Evolutionary conservation across 2,329 filamentous ascomycete genomes (phyloP), one percentile per base, ranked within the genome.

Genomic region (Huntiella moniliformis): DNA sequence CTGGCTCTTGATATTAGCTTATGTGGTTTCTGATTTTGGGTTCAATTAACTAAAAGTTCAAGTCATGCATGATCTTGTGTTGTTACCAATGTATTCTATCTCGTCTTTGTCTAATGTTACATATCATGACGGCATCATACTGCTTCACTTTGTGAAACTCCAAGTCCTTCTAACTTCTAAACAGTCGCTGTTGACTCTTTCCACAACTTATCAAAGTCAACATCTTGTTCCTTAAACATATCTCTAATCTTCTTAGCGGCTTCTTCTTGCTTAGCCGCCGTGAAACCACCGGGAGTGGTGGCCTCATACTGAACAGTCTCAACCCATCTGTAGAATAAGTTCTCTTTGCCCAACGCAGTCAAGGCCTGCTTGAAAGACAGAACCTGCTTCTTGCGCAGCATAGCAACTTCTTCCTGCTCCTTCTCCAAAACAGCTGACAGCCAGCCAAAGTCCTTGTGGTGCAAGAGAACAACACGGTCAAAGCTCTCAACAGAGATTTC

Each of bases 241-340:
- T 75, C 71, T 55, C 79, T 74, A 42, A 87, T 82, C 61, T 86
- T 78, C 52, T 74, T 64, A 49, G 84, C 83, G 1, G 82, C 79
- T 38, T 67, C 71, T 47, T 73, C 67, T 61, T 93, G 85, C 55
- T 76, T 71, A 57, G 86, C 80, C 0, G 69, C 64, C 1, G 79
- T 82, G 56, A 93, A 92, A 0, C 82, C 83, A 13, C 79, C 83
- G 0, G 85, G 82, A 53, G 73, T 72, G 33, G 77, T 79, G 37
- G 82, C 79, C 62, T 94, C 86, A 56, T 77, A 92, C 62, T 95
- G 86, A 42, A 95, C 77, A 56, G 92, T 72, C 64, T 95, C 87
- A 42, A 94, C 82, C 85, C 86, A 94, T 46, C 80, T 75, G 64
- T 82, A 94, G 64, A 95, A 95, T 45, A 95, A 60, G 52, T 81